phyloP scores from a whole-genome alignment of 768 basidiomycete genomes.

The Lentinula guzmanii region DNA sequence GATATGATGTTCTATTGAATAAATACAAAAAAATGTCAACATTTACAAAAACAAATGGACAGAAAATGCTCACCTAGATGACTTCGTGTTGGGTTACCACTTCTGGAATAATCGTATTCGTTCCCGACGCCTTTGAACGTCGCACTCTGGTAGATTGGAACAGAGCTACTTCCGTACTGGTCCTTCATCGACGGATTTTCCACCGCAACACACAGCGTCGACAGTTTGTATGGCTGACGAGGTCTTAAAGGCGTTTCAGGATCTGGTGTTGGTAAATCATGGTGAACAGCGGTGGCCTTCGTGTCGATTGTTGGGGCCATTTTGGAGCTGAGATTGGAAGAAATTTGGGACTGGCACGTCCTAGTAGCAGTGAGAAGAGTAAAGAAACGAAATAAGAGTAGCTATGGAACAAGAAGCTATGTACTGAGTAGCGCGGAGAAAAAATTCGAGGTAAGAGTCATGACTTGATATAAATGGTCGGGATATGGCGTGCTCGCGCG shows the following conservation, averaged over 20 bases:
- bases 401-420: not conserved
- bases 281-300: constrained; percentile 23
- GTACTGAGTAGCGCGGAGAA: not conserved
- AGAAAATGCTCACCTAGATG: constrained; percentile 65
- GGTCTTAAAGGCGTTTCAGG: constrained; percentile 67
- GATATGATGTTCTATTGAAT: constrained; percentile 82
- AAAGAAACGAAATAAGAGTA: not conserved
- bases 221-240: constrained; percentile 78
- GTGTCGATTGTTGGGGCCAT: constrained; percentile 34
- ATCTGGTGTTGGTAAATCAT: constrained; percentile 75
- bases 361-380: not conserved
- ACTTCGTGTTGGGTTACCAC: constrained; percentile 94
- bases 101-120: constrained; percentile 90
- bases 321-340: not conserved
- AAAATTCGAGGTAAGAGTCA: not conserved
- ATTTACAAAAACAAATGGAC: constrained; percentile 1
- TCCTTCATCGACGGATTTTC: constrained; percentile 91
- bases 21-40: not conserved
- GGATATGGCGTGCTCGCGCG: not conserved
- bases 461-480: not conserved
- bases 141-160: constrained; percentile 96
- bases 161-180: constrained; percentile 89
- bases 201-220: constrained; percentile 87
- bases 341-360: not conserved
- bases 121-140: constrained; percentile 94